Percentiles rank a stretch among this genome's conserved stretches.
phyloP scores from a whole-genome alignment of 441 rosid species.

The Lepidium campestre region DNA sequence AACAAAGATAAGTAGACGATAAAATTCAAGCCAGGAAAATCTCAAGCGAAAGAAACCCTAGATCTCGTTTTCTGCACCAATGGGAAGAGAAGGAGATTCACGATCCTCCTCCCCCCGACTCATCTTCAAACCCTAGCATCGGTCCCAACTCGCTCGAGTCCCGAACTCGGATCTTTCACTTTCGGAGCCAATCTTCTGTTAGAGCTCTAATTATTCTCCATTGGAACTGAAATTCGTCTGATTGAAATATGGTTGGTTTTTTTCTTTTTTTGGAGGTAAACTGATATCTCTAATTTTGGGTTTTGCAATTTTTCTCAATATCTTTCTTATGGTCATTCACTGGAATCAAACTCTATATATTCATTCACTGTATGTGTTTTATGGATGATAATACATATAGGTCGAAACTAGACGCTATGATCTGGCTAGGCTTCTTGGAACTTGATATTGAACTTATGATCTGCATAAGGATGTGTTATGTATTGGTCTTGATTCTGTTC shows the following conservation, averaged over 20 bases:
- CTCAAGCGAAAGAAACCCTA: constrained; percentile 6
- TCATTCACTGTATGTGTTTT: not conserved
- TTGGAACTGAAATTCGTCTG: not conserved
- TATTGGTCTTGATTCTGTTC: not conserved
- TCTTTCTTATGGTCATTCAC: not conserved
- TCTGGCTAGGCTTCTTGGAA: not conserved
- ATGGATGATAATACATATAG: not conserved
- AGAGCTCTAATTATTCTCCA: not conserved
- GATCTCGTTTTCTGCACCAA: not conserved
- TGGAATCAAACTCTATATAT: not conserved
- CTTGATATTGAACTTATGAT: not conserved
- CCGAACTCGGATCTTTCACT: not conserved
- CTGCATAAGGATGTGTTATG: not conserved
- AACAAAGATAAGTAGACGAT: not conserved
- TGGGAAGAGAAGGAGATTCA: not conserved
- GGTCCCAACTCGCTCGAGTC: not conserved
- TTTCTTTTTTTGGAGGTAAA: not conserved
- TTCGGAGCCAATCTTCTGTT: not conserved
- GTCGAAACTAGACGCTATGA: not conserved
- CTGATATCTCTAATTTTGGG: not conserved
- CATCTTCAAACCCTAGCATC: not conserved
- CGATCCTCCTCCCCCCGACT: not conserved
- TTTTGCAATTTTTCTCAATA: not conserved
- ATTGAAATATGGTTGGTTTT: not conserved
- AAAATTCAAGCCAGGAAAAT: not conserved